These are phyloP conservation scores for Talaromyces atroroseus DNA, from an alignment of 2,329 filamentous ascomycete genomes.

Conservation along the genomic window DNA sequence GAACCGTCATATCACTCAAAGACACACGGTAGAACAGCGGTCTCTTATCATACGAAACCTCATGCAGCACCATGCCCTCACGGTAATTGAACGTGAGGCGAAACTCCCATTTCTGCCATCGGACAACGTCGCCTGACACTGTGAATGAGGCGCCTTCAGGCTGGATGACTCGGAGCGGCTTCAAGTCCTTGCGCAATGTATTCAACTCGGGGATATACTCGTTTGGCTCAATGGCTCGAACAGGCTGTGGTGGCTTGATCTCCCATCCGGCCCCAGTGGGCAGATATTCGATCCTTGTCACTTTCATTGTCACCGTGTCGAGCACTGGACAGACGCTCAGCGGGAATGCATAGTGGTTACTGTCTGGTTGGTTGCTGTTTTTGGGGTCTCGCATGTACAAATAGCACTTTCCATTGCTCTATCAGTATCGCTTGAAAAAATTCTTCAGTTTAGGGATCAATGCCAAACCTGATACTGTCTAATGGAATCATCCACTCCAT, in stretches of 20 bases:
- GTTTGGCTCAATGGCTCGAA: neutral
- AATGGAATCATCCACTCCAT: neutral
- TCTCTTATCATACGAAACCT: slow-evolving; percentile 59
- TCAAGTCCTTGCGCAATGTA: slow-evolving; percentile 46
- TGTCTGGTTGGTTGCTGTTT: neutral
- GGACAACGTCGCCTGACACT: slow-evolving; percentile 46
- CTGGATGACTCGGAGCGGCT: slow-evolving; percentile 65
- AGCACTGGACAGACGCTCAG: neutral
- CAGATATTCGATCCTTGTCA: neutral
- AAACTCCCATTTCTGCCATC: slow-evolving; percentile 64
- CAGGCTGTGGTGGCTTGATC: neutral
- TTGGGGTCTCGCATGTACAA: neutral
- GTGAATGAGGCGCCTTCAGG: slow-evolving; percentile 61
- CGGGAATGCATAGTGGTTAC: neutral
- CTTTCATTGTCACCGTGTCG: neutral
- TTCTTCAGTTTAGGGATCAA: neutral
- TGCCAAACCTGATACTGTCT: neutral
- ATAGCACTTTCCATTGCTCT: neutral
- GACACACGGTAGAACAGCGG: slow-evolving; percentile 60
- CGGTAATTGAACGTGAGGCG: slow-evolving; percentile 62
- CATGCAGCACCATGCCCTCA: slow-evolving; percentile 63
- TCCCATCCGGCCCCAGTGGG: neutral
- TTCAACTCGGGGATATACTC: neutral
- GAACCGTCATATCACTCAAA: slow-evolving; percentile 57
- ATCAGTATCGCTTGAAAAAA: neutral